These are phyloP conservation scores for Phyllosticta ampelicida DNA, from an alignment of 2,329 filamentous ascomycete species.

Conservation along the genomic window DNA sequence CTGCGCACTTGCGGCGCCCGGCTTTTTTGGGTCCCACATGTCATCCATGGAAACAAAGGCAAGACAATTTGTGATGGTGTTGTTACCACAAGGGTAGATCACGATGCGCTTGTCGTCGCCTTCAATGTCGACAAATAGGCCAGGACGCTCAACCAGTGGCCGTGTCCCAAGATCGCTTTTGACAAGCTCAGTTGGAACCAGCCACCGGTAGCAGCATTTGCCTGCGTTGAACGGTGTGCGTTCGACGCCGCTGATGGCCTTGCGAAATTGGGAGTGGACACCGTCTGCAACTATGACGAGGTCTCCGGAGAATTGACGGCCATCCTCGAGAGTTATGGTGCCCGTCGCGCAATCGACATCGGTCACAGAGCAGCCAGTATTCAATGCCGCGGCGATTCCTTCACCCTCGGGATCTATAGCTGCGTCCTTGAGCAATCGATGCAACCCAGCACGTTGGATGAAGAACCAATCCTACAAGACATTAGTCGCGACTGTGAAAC, in stretches of 20 bases:
- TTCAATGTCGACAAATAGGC: slow-evolving; percentile 35
- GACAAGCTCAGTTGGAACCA: slow-evolving; percentile 37
- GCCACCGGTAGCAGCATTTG: slow-evolving; percentile 48
- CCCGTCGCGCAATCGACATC: slow-evolving; percentile 33
- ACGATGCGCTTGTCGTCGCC: slow-evolving; percentile 35
- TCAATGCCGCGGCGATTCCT: slow-evolving; percentile 28
- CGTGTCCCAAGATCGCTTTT: slow-evolving; percentile 29
- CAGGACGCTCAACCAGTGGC: slow-evolving; percentile 27
- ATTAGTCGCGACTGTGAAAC: not conserved
- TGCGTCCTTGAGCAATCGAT: slow-evolving; percentile 39
- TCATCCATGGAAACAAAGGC: not conserved
- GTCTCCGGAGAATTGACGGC: slow-evolving; percentile 35
- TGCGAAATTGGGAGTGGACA: slow-evolving; percentile 27
- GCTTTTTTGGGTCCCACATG: not conserved
- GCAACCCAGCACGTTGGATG: slow-evolving; percentile 43
- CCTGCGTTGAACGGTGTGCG: slow-evolving; percentile 38
- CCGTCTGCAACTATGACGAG: slow-evolving; percentile 47
- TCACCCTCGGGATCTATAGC: slow-evolving; percentile 17
- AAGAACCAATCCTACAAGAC: slow-evolving; percentile 18
- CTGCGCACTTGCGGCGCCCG: not conserved
- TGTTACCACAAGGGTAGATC: slow-evolving; percentile 38
- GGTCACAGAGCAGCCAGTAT: slow-evolving; percentile 33
- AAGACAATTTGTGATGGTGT: slow-evolving; percentile 37
- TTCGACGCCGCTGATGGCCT: slow-evolving; percentile 19
- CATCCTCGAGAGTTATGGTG: slow-evolving; percentile 36